phyloP scores from a whole-genome alignment of 805 yeast species.

The Cyberlindnera mississippiensis region DNA sequence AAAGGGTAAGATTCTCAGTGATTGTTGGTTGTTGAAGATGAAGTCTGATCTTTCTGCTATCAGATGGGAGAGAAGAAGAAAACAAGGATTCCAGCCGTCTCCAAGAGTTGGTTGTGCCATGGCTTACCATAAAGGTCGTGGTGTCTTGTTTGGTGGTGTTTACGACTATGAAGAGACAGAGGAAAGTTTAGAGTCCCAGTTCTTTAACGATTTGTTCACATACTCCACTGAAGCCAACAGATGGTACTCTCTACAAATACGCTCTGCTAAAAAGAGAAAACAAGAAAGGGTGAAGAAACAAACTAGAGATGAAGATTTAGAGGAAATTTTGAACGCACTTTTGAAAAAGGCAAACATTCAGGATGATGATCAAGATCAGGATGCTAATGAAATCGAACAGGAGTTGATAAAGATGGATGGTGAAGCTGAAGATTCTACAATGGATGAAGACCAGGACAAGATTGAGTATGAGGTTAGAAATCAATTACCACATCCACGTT shows the following conservation, averaged over 20 bases:
- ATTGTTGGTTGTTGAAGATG: conserved; percentile 86
- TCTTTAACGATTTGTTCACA: conserved; percentile 75
- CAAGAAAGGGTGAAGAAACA: conserved; percentile 41
- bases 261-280: conserved; percentile 58
- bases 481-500: conserved; percentile 81
- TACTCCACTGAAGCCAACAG: conserved; percentile 84
- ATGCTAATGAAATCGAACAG: conserved; percentile 44
- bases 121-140: conserved; percentile 87
- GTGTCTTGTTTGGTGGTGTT: conserved; percentile 92
- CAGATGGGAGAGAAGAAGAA: conserved; percentile 86
- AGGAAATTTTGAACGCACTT: conserved; percentile 71
- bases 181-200: conserved; percentile 80
- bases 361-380: conserved; percentile 37
- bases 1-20: conserved; percentile 85
- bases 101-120: conserved; percentile 94
- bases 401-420: conserved; percentile 42
- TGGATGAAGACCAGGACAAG: conserved; percentile 1
- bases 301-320: conserved; percentile 61
- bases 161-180: conserved; percentile 94
- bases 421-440: conserved; percentile 10
- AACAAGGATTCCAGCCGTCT: conserved; percentile 86
- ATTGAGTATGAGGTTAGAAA: conserved; percentile 41
- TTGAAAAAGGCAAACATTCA: conserved; percentile 68
- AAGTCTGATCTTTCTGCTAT: conserved; percentile 68
- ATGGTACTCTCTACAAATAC: conserved; percentile 73